phyloP scores from a whole-genome alignment of 1,139 yeast species.

The Saccharomyces hybrid region DNA sequence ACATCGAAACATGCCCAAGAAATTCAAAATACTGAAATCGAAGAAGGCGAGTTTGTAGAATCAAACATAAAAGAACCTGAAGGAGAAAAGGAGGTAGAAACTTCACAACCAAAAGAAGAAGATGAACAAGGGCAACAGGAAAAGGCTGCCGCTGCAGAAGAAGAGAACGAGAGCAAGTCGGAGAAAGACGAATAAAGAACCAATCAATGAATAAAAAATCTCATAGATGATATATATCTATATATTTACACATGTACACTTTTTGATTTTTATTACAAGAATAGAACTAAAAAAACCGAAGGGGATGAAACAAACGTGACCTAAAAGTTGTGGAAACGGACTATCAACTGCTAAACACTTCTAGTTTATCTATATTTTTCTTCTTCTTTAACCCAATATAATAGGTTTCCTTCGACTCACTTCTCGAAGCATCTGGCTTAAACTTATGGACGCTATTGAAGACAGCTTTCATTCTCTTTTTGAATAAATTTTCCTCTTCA shows the following conservation, averaged over 20 bases:
- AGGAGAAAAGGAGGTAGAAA: constrained; percentile 13
- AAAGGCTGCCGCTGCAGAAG: constrained; percentile 3
- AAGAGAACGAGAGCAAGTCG: constrained; percentile 14
- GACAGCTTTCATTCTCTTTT: constrained; percentile 47
- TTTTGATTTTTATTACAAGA: not conserved
- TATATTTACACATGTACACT: constrained; percentile 2
- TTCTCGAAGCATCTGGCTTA: constrained; percentile 55
- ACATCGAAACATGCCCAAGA: constrained; percentile 13
- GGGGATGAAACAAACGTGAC: not conserved
- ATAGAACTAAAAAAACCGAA: not conserved
- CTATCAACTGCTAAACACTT: constrained; percentile 35
- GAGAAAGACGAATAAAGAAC: constrained; percentile 15
- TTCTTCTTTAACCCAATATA: constrained; percentile 55
- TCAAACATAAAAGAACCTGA: constrained; percentile 10
- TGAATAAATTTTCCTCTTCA: constrained; percentile 54
- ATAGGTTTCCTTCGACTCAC: constrained; percentile 61
- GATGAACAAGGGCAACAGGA: not conserved
- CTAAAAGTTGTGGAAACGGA: not conserved
- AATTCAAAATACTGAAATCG: constrained; percentile 7
- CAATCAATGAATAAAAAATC: constrained; percentile 20
- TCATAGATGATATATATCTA: constrained; percentile 1
- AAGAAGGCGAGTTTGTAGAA: constrained; percentile 13
- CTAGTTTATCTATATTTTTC: constrained; percentile 40
- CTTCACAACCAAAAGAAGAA: constrained; percentile 12
- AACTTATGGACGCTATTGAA: constrained; percentile 52